Conservation (phyloP, 2,329 filamentous ascomycete genomes). For the Monilinia fructigena region DNA sequence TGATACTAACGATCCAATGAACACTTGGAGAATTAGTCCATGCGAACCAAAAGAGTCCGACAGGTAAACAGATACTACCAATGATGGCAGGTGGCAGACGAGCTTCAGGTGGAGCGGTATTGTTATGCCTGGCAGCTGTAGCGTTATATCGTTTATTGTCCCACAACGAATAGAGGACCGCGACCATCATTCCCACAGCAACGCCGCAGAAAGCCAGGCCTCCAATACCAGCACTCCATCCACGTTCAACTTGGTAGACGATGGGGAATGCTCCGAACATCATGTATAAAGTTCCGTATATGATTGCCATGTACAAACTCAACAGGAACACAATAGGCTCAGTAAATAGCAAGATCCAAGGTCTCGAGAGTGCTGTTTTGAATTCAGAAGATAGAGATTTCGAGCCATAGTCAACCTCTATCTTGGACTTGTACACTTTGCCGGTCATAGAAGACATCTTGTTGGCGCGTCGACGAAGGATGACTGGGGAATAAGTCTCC, state of each 20-base stretch:
- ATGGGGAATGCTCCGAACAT: constrained; percentile 62
- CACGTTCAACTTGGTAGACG: constrained; percentile 60
- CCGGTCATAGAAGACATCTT: constrained; percentile 55
- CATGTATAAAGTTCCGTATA: constrained; percentile 55
- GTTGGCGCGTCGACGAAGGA: constrained; percentile 71
- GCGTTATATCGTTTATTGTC: constrained; percentile 55
- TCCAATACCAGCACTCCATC: constrained; percentile 58
- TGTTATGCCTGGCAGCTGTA: constrained; percentile 40
- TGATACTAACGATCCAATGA: constrained; percentile 56
- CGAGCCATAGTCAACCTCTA: constrained; percentile 62
- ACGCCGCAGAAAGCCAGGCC: constrained; percentile 68
- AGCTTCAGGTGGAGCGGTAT: constrained; percentile 63
- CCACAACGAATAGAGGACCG: constrained; percentile 53
- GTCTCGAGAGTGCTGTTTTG: constrained; percentile 82
- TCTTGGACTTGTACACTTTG: constrained; percentile 66
- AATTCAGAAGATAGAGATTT: constrained; percentile 54
- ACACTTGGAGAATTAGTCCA: constrained; percentile 59
- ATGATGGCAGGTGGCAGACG: constrained; percentile 61
- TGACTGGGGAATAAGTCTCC: constrained; percentile 61
- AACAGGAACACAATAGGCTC: constrained; percentile 84
- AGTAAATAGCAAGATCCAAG: constrained; percentile 81
- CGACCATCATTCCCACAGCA: constrained; percentile 62
- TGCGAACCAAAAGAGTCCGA: constrained; percentile 66
- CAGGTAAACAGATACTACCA: constrained; percentile 60
- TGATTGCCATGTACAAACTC: constrained; percentile 58